Conservation (phyloP, 2,329 filamentous ascomycete species). For the Byssochlamys sp. region DNA sequence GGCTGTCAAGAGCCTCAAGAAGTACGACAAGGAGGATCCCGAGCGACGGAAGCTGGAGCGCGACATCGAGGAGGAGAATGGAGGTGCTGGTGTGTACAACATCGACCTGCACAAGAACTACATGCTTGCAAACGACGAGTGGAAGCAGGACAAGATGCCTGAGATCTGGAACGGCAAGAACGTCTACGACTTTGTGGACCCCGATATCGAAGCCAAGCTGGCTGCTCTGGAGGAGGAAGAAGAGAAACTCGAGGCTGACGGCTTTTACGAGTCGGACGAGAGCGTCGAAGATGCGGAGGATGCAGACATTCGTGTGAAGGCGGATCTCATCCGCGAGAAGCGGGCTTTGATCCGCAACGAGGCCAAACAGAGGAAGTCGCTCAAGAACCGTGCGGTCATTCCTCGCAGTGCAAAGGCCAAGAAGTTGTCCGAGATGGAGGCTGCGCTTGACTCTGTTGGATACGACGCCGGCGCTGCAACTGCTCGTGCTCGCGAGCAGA, state of each 20-base stretch:
- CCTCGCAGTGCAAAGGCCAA: slow-evolving; percentile 73
- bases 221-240: slow-evolving; percentile 89
- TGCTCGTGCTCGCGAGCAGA: slow-evolving; percentile 59
- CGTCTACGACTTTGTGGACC: slow-evolving; percentile 92
- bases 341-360: slow-evolving; percentile 85
- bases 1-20: slow-evolving; percentile 66
- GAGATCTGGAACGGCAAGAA: slow-evolving; percentile 94
- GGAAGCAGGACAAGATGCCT: slow-evolving; percentile 93
- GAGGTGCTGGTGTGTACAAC: slow-evolving; percentile 91
- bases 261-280: slow-evolving; percentile 81
- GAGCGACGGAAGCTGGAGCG: slow-evolving; percentile 67
- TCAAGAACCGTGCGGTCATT: slow-evolving; percentile 94
- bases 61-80: slow-evolving; percentile 83
- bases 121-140: slow-evolving; percentile 74
- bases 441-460: slow-evolving; percentile 73
- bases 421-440: slow-evolving; percentile 76
- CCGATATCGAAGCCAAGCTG: slow-evolving; percentile 89
- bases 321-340: slow-evolving; percentile 91
- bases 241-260: slow-evolving; percentile 79
- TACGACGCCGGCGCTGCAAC: slow-evolving; percentile 69
- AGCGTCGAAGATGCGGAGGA: slow-evolving; percentile 81
- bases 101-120: slow-evolving; percentile 86
- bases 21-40: slow-evolving; percentile 86
- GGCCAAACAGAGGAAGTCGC: slow-evolving; percentile 83
- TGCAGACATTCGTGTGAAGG: slow-evolving; percentile 79